phyloP scores from a whole-genome alignment of 495 filamentous ascomycete species.

The Tetracladium setigerum region DNA sequence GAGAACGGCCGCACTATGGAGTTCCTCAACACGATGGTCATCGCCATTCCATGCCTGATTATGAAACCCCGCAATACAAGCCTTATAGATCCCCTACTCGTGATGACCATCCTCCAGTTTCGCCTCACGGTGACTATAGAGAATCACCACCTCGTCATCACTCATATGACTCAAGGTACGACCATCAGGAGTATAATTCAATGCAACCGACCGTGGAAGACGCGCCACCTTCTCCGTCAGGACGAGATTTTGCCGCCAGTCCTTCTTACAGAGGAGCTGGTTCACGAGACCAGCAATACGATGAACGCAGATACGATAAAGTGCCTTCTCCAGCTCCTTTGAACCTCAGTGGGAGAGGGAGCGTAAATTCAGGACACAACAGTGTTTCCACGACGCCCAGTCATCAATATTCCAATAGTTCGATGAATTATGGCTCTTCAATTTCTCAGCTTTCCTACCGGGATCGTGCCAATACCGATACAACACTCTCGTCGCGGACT shows the following conservation, averaged over 20 bases:
- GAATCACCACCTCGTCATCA: constrained; percentile 34
- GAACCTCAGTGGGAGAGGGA: constrained; percentile 32
- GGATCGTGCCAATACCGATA: constrained; percentile 7
- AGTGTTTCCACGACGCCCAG: constrained; percentile 4
- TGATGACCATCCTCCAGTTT: constrained; percentile 12
- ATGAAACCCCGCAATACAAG: constrained; percentile 10
- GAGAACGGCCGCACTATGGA: constrained; percentile 3
- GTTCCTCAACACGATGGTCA: constrained; percentile 8
- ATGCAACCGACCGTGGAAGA: constrained; percentile 69
- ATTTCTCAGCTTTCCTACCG: constrained; percentile 11
- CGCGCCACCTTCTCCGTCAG: constrained; percentile 44
- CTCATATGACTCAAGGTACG: constrained; percentile 40
- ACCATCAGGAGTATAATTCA: constrained; percentile 30
- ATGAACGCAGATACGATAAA: constrained; percentile 38
- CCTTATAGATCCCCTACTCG: constrained; percentile 12
- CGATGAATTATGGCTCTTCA: constrained; percentile 8
- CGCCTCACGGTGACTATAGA: constrained; percentile 2
- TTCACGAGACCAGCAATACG: constrained; percentile 15
- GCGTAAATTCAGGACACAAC: constrained; percentile 27
- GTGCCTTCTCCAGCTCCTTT: constrained; percentile 39
- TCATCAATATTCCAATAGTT: constrained; percentile 15
- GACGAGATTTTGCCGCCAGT: not conserved
- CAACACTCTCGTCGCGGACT: constrained; percentile 11
- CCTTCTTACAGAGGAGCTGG: constrained; percentile 9
- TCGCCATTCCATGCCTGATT: constrained; percentile 16